Conservation (phyloP, 306 rosid genomes). For the Sechiopsis laciniata region DNA sequence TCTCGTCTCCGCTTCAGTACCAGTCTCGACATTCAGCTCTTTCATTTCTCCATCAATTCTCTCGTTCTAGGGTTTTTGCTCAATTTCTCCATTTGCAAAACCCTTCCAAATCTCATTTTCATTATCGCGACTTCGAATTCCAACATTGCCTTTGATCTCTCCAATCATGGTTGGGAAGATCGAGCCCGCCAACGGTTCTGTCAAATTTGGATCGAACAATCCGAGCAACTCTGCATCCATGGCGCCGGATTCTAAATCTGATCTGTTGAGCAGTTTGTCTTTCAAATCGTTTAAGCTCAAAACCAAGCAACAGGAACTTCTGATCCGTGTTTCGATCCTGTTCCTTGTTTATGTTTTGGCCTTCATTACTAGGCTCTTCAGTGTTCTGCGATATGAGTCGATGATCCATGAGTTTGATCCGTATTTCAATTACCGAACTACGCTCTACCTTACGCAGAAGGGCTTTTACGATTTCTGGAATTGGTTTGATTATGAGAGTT, state of each 20-base stretch:
- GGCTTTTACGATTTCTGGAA: conserved; percentile 98
- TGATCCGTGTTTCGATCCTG: conserved; percentile 69
- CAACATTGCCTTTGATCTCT: background rate
- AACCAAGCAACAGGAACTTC: conserved; percentile 92
- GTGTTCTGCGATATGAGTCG: conserved; percentile 92
- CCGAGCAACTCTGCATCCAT: conserved; percentile 15
- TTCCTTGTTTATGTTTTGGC: conserved; percentile 72
- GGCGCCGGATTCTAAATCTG: conserved; percentile 27
- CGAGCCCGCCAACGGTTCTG: conserved; percentile 29
- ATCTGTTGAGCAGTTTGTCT: conserved; percentile 36
- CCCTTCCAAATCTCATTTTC: background rate
- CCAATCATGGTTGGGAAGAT: conserved; percentile 37
- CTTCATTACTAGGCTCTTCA: conserved; percentile 87
- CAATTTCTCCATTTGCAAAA: conserved; percentile 9
- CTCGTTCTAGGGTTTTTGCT: conserved; percentile 13
- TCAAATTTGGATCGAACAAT: conserved; percentile 25
- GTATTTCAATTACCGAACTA: conserved; percentile 92
- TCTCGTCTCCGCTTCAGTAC: too few relatives aligned
- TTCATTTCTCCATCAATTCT: background rate
- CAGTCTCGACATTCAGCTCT: conserved; percentile 1
- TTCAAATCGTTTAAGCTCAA: conserved; percentile 66
- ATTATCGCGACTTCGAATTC: background rate
- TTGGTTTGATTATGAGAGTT: conserved; percentile 95
- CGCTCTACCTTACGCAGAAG: conserved; percentile 60
- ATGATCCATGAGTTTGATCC: conserved; percentile 99